Evolutionary conservation across 345 rosid species (phyloP).

Genomic region (Bruguiera parviflora): DNA sequence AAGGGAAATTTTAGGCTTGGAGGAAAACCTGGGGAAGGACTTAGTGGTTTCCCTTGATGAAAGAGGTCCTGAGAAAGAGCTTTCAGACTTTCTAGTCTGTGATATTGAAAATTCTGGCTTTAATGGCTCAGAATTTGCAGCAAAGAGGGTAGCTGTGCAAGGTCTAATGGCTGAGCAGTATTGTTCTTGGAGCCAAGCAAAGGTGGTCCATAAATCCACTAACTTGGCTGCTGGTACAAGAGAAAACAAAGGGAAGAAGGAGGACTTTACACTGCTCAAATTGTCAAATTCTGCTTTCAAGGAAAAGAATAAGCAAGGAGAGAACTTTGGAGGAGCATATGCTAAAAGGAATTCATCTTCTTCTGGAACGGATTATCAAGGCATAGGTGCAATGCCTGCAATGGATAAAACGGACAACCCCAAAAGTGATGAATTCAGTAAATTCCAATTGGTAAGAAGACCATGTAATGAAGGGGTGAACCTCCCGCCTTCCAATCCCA

Average conservation of each 20-base stretch:
- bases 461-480: constrained; percentile 25
- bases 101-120: constrained; percentile 12
- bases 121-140: constrained; percentile 6
- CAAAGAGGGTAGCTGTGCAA: constrained; percentile 21
- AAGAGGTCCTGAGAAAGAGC: constrained; percentile 12
- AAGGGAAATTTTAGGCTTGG: constrained; percentile 12
- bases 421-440: constrained; percentile 15
- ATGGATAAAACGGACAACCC: constrained; percentile 13
- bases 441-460: constrained; percentile 17
- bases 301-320: constrained; percentile 14
- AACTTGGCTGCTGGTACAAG: constrained; percentile 15
- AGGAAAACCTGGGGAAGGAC: constrained; percentile 25
- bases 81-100: constrained; percentile 15
- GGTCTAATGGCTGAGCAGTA: constrained; percentile 34
- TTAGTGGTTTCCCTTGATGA: constrained; percentile 10
- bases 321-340: constrained; percentile 18
- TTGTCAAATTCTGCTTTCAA: constrained; percentile 18
- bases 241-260: constrained; percentile 38
- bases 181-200: constrained; percentile 26
- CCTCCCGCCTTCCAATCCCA: constrained; percentile 48
- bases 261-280: neutral
- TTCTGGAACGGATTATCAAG: constrained; percentile 10
- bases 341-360: constrained; percentile 16
- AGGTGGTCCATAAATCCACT: constrained; percentile 8
- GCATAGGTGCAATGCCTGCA: constrained; percentile 9